Base-by-base conservation (phyloP, 2,329 filamentous ascomycete genomes). In the Colletotrichum tabaci region DNA sequence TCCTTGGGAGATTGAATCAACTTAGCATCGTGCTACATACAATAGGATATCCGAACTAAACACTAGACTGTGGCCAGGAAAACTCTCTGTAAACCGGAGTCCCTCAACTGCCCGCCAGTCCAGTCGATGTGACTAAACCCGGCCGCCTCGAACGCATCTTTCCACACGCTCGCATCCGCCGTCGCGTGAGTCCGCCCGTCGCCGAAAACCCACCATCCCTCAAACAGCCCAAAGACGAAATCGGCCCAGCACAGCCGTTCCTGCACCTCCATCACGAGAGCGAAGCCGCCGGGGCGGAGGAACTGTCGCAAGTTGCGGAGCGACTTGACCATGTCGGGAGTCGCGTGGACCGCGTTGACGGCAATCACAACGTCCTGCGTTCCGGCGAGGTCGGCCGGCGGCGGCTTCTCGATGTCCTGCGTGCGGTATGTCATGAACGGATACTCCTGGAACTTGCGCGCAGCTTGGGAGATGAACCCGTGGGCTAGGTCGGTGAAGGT, bases 401-500 rank as follows among this genome's bases (percentile, higher is more conserved):
- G 67, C 0, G 57, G 63, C 7, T 47, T 56, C n/a, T 71, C 56
- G 18, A 71, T 67, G 4, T 71, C 57, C 0, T 71, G 67, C 15
- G 56, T 65, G 1, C 50, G 40, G 57, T 56, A 71, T 1, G 56
- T 61, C 63, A 71, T 67, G 44, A 71, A 71, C 2, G 49, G n/a
- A 4, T 61, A 71, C 10, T 71, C 56, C 3, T 57, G 18, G 16
- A 67, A 71, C 57, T 77, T 77, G 3, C 77, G 74, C 2, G 79
- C 79, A 0, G 73, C 72, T 1, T 67, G 67, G 4, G 76, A 77
- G 1, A 83, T 80, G 16, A 84, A 74, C 0, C 78, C 77, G 1
- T 76, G 42, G 2, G 80, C 76, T 2, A 85, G 69, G 50, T 85
- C 83, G 1, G 84, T 84, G 62, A 84, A 82, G 0, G 79, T 82